Conservation (phyloP, 2,329 filamentous ascomycete genomes). For the Xylaria sp. region DNA sequence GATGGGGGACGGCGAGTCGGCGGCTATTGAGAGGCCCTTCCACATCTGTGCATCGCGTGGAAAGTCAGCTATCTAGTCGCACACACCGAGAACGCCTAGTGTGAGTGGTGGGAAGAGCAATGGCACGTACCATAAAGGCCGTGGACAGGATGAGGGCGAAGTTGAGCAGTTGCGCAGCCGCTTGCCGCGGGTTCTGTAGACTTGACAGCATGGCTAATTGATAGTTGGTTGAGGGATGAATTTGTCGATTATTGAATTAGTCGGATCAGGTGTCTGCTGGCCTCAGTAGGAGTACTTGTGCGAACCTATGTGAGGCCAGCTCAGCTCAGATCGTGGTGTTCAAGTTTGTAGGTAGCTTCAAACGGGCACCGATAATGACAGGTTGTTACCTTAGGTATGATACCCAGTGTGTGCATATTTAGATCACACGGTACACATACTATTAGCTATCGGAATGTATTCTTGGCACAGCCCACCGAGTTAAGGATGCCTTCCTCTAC, state of each 20-base stretch:
- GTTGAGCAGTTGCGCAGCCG: constrained; percentile 84
- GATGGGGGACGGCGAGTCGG: constrained; percentile 80
- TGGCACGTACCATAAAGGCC: constrained; percentile 80
- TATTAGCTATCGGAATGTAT: no score
- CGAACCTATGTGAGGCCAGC: constrained; percentile 17
- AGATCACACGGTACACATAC: no score
- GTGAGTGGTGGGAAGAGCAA: not conserved
- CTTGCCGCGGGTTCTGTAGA: constrained; percentile 80
- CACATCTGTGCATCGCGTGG: constrained; percentile 65
- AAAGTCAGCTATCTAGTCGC: constrained; percentile 9
- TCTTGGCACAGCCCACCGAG: no score
- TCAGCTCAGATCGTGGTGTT: constrained; percentile 16
- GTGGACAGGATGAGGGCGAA: constrained; percentile 91
- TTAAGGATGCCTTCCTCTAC: no score
- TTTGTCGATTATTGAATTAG: not conserved
- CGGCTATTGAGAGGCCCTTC: constrained; percentile 85
- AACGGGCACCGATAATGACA: constrained; percentile 25
- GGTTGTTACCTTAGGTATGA: constrained; percentile 24
- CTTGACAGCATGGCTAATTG: constrained; percentile 69
- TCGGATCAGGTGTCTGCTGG: constrained; percentile 28
- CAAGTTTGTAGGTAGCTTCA: not conserved
- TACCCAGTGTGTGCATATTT: not conserved
- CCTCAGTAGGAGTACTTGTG: constrained; percentile 25
- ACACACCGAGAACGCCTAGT: not conserved
- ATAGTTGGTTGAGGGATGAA: not conserved